Evolutionary conservation across 2,329 filamentous ascomycete species (phyloP), one percentile per base, ranked within the genome.

Genomic region (Nakataea oryzae): DNA sequence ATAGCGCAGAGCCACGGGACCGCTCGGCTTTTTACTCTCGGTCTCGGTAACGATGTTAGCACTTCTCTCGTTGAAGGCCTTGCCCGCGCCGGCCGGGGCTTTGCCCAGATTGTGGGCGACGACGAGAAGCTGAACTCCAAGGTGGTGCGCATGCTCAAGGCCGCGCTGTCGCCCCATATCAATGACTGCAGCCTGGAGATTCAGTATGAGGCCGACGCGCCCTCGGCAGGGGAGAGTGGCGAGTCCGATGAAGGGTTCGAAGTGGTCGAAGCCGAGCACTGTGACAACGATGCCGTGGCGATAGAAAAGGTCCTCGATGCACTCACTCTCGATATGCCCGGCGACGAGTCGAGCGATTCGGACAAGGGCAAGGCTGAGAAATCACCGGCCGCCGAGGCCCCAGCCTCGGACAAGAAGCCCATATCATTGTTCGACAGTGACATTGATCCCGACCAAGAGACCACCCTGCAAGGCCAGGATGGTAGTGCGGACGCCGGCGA

Each of bases 121-220:
- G 74, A 81, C 1, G 88, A 91, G 70, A 84, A 86, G 68, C 83
- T 90, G 73, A 84, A 88, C 67, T 81, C 75, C 65, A 89, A 88
- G 69, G 80, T 91, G 1, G 79, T 91, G 2, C 81, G 88, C 2
- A 91, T 92, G 88, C 76, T 92, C 62, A 90, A 89, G 69, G 88
- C 83, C 0, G 84, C 87, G 0, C 72, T 91, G 26, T 84, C 82
- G 2, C 86, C 87, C 0, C 87, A 90, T 65, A 76, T 89, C 57
- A 79, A 74, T 21, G 81, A 90, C 68, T 89, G 86, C 68, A 79
- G 76, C 0, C 74, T 91, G 1, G 84, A 88, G 67, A 74, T 90
- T 64, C 81, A 84, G 61, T 90, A 88, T 66, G 71, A 69, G 9
- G 70, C 26, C 6, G 26, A 29, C 65, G 8, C 62, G 61, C 9